These are phyloP conservation scores for Candida schatavii DNA, from an alignment of 805 yeast species.

Conservation along the genomic window DNA sequence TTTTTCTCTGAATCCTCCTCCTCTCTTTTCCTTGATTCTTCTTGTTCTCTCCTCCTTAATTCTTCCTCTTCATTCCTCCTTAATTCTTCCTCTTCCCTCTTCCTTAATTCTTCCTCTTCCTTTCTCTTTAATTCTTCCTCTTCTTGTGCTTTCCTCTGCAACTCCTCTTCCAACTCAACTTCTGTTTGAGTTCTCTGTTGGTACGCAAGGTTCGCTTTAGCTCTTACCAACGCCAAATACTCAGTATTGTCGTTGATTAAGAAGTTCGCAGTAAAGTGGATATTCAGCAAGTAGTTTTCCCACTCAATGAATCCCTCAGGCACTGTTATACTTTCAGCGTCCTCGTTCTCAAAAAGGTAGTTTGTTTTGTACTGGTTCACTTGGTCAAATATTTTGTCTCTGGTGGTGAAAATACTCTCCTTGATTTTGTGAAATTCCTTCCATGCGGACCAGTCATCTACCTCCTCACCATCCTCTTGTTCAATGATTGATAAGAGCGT, in stretches of 20 bases:
- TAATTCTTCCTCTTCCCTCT: conserved; percentile 1
- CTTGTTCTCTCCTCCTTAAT: conserved; percentile 26
- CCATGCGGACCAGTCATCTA: conserved; percentile 52
- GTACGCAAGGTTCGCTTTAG: conserved; percentile 42
- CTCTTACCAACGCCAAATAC: conserved; percentile 44
- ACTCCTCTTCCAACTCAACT: conserved; percentile 12
- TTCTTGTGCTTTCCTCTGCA: conserved; percentile 1
- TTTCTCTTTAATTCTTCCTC: conserved; percentile 6
- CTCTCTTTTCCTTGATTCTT: conserved; percentile 28
- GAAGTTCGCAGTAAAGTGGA: conserved; percentile 46
- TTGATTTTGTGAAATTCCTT: conserved; percentile 57
- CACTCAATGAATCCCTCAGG: conserved; percentile 37
- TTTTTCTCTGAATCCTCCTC: conserved; percentile 24
- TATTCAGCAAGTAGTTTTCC: conserved; percentile 35
- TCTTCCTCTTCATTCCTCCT: conserved; percentile 24
- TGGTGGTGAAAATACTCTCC: conserved; percentile 48
- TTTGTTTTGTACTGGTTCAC: conserved; percentile 19
- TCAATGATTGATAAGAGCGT: conserved; percentile 21
- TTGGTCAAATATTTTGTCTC: conserved; percentile 47
- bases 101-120: conserved; percentile 1
- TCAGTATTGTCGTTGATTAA: conserved; percentile 60
- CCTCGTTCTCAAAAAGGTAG: conserved; percentile 1
- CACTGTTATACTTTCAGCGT: conserved; percentile 16
- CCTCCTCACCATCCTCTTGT: conserved; percentile 7
- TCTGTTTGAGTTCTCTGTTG: conserved; percentile 34